phyloP scores from a whole-genome alignment of 2,329 filamentous ascomycete species.

The Byssothecium circinans region DNA sequence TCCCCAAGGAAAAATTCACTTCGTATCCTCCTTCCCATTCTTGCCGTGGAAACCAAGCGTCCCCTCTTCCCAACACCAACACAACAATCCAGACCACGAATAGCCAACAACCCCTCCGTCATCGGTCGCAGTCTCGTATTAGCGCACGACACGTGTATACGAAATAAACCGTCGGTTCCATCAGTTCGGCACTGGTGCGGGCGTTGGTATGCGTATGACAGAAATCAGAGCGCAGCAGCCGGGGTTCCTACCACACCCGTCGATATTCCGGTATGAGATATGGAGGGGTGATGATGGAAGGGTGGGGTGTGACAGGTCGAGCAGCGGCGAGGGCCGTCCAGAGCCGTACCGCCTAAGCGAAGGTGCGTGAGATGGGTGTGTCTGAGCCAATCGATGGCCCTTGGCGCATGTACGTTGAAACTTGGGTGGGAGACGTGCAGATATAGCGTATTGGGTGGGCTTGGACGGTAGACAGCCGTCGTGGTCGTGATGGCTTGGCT shows the following conservation, averaged over 20 bases:
- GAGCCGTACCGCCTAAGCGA: conserved; percentile 36
- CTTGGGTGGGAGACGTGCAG: conserved; percentile 18
- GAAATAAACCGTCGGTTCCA: too few species aligned
- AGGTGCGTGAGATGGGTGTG: conserved; percentile 21
- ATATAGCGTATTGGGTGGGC: conserved; percentile 18
- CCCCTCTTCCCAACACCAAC: neutral
- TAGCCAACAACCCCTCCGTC: conserved; percentile 16
- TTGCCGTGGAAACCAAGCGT: neutral
- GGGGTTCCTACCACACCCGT: conserved; percentile 4
- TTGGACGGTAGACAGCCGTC: too few species aligned
- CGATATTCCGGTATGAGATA: neutral
- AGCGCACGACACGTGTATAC: conserved; percentile 44
- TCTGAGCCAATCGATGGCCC: conserved; percentile 30
- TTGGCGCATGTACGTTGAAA: conserved; percentile 40
- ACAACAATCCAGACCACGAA: neutral
- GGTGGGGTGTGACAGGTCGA: conserved; percentile 35
- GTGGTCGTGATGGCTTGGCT: conserved; percentile 25
- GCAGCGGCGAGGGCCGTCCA: conserved; percentile 37
- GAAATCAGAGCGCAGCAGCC: conserved; percentile 5
- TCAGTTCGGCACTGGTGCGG: too few species aligned
- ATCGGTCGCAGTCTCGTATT: too few species aligned
- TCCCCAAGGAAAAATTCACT: too few species aligned
- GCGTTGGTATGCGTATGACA: conserved; percentile 23
- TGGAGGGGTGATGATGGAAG: conserved; percentile 14
- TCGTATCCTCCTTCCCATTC: conserved; percentile 1